Evolutionary conservation across 257 asterid genomes (phyloP).

Genomic region (Schizonepeta tenuifolia): DNA sequence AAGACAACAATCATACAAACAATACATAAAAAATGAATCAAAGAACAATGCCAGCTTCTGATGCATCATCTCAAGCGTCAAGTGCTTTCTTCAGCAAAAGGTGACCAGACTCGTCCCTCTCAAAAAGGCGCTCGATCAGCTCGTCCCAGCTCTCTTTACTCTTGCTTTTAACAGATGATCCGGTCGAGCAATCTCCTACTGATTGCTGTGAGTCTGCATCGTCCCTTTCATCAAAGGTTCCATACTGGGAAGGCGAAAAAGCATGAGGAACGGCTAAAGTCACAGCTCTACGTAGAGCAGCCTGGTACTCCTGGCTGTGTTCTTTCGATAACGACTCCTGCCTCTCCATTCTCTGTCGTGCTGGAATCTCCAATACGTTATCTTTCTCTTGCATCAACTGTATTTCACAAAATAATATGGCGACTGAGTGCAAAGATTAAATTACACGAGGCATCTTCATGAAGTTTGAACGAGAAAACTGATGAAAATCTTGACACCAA

Average conservation of each 20-base stretch:
- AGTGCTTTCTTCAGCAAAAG: constrained; percentile 53
- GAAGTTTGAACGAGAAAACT: neutral
- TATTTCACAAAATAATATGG: neutral
- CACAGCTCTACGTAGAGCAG: constrained; percentile 77
- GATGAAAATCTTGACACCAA: neutral
- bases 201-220: constrained; percentile 38
- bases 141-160: constrained; percentile 75
- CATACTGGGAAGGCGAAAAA: constrained; percentile 65
- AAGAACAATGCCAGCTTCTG: constrained; percentile 23
- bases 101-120: constrained; percentile 68
- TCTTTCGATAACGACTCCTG: constrained; percentile 67
- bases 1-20: constrained; percentile 5
- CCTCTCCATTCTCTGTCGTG: constrained; percentile 77
- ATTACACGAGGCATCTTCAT: neutral
- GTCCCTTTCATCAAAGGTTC: constrained; percentile 61
- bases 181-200: constrained; percentile 46
- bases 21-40: constrained; percentile 27
- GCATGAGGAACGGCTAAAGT: constrained; percentile 75
- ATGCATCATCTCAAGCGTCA: constrained; percentile 23
- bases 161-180: constrained; percentile 51
- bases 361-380: constrained; percentile 55
- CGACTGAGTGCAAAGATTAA: neutral
- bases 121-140: constrained; percentile 69
- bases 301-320: constrained; percentile 65
- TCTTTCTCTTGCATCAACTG: constrained; percentile 73